Percentiles rank a stretch among this genome's conserved stretches.
These are phyloP conservation scores for Chionographis japonica DNA, from an alignment of 106 monocot genomes.

Conservation along the genomic window DNA sequence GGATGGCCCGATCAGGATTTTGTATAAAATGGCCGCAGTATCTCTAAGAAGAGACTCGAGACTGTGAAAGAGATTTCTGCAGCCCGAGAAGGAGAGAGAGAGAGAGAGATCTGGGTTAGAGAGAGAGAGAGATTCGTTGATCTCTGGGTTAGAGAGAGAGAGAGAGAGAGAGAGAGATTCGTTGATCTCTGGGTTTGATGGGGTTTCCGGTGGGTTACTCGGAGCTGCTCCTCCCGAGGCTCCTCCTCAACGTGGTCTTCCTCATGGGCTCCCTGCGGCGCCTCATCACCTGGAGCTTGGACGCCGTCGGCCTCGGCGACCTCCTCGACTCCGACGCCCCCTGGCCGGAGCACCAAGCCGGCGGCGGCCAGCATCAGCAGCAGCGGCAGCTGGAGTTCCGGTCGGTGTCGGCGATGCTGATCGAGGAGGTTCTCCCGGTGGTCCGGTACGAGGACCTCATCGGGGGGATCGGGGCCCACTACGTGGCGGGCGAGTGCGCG, in stretches of 20 bases:
- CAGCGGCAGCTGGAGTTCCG: slow-evolving; percentile 1
- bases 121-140: too few species aligned
- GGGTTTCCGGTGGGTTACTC: slow-evolving; percentile 64
- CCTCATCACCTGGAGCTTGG: slow-evolving; percentile 33
- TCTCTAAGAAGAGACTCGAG: too few species aligned
- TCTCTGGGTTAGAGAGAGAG: too few species aligned
- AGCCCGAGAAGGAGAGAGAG: too few species aligned
- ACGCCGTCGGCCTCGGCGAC: slow-evolving; percentile 33
- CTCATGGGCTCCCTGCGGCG: slow-evolving; percentile 47
- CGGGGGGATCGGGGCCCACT: background rate
- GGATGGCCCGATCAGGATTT: too few species aligned
- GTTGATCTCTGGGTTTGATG: slow-evolving; percentile 11
- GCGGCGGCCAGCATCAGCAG: too few species aligned
- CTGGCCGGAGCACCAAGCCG: background rate
- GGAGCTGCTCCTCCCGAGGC: slow-evolving; percentile 43
- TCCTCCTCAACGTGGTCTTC: slow-evolving; percentile 42
- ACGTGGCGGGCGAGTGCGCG: slow-evolving; percentile 23
- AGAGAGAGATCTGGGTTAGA: too few species aligned
- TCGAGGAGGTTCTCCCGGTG: slow-evolving; percentile 22
- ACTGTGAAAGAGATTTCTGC: too few species aligned
- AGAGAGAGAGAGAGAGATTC: background rate
- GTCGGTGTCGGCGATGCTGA: slow-evolving; percentile 24
- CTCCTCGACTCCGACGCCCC: slow-evolving; percentile 36
- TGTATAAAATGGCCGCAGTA: too few species aligned
- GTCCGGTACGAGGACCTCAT: slow-evolving; percentile 3